A percentile compares a stretch with the other conserved stretches of the same genome.
Conservation (phyloP, 139 green algal genomes). For the Chlorella sp. region DNA sequence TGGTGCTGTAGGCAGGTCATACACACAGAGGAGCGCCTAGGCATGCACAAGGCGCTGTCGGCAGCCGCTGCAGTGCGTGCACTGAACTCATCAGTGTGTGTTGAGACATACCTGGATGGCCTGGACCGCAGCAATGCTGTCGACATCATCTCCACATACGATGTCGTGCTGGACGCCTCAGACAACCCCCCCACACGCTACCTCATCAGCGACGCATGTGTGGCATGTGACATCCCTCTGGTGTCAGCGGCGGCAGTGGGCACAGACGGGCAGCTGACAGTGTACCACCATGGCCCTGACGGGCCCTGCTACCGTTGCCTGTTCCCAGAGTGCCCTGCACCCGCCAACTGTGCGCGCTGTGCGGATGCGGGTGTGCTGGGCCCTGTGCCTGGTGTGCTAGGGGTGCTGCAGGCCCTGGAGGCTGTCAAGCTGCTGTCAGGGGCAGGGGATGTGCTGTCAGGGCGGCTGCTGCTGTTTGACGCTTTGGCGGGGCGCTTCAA, state of each 20-base stretch:
- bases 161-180: conserved; percentile 86
- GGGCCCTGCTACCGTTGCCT: conserved; percentile 73
- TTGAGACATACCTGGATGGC: conserved; percentile 54
- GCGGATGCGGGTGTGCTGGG: conserved; percentile 89
- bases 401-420: conserved; percentile 89
- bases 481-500: conserved; percentile 57
- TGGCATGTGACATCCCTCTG: conserved; percentile 57
- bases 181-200: conserved; percentile 95
- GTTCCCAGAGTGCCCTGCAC: conserved; percentile 73
- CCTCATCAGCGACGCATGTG: conserved; percentile 84
- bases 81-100: conserved; percentile 63
- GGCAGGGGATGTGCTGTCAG: conserved; percentile 50
- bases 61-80: conserved; percentile 40
- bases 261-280: conserved; percentile 89
- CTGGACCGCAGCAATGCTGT: conserved; percentile 67
- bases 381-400: conserved; percentile 86
- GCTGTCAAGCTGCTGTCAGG: conserved; percentile 80
- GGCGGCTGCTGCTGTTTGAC: conserved; percentile 72
- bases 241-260: conserved; percentile 89
- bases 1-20: conserved; percentile 43
- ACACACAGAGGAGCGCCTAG: conserved; percentile 65
- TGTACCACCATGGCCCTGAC: conserved; percentile 71
- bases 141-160: conserved; percentile 62
- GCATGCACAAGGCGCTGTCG: conserved; percentile 75
- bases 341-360: conserved; percentile 79